Evolutionary conservation across 257 asterid species (phyloP).

Genomic region (Ilex aquifolium): DNA sequence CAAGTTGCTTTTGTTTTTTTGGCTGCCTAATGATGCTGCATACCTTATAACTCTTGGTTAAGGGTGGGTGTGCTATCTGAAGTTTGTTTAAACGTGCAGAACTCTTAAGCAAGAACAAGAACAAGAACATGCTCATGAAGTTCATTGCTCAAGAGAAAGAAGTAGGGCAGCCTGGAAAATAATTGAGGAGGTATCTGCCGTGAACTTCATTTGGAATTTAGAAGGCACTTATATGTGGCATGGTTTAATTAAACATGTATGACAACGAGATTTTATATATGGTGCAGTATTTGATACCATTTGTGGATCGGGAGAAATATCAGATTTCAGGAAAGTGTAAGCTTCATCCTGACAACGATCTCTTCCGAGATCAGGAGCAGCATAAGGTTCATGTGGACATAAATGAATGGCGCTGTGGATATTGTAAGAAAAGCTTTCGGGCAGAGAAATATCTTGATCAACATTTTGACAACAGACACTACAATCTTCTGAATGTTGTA

Average conservation of each 20-base stretch:
- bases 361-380: slow-evolving; percentile 88
- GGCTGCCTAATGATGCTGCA: background rate
- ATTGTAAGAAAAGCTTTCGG: slow-evolving; percentile 77
- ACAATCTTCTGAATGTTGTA: slow-evolving; percentile 77
- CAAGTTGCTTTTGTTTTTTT: background rate
- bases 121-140: slow-evolving; percentile 38
- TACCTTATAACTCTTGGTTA: background rate
- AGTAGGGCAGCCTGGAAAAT: slow-evolving; percentile 84
- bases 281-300: slow-evolving; percentile 78
- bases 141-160: slow-evolving; percentile 96
- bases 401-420: slow-evolving; percentile 89
- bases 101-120: slow-evolving; percentile 42
- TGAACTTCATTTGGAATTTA: background rate
- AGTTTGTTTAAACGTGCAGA: slow-evolving; percentile 27
- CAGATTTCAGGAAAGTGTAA: slow-evolving; percentile 60
- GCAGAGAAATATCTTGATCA: slow-evolving; percentile 83
- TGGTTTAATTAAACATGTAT: slow-evolving; percentile 11
- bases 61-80: background rate
- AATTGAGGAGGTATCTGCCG: slow-evolving; percentile 56
- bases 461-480: slow-evolving; percentile 91
- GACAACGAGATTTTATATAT: slow-evolving; percentile 9
- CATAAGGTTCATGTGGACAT: slow-evolving; percentile 76
- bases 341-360: slow-evolving; percentile 74
- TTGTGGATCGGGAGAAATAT: slow-evolving; percentile 60
- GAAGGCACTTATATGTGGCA: background rate